Evolutionary conservation across 352 stramenopile genomes (phyloP).

Genomic region (Pythium apleroticum): DNA sequence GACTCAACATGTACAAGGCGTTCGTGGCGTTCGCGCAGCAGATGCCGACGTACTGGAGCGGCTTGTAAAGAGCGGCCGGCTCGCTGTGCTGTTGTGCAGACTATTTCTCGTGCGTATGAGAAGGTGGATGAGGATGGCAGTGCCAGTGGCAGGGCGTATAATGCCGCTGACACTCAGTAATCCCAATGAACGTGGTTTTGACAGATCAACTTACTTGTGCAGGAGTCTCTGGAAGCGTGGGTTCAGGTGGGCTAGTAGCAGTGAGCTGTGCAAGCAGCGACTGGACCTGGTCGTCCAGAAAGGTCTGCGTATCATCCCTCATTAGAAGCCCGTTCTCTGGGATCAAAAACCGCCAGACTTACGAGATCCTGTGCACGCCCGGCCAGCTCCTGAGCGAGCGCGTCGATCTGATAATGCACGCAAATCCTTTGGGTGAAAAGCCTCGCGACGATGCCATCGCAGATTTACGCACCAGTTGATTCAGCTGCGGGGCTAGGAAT

Average conservation of each 20-base stretch:
- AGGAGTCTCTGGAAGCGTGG: no score
- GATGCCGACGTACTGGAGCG: constrained; percentile 21
- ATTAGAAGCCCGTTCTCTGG: not conserved
- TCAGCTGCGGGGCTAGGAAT: constrained; percentile 13
- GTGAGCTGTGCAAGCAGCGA: not conserved
- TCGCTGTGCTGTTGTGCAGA: no score
- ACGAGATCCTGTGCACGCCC: constrained; percentile 30
- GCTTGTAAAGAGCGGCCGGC: constrained; percentile 10
- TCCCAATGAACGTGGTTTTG: not conserved
- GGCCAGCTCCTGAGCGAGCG: constrained; percentile 22
- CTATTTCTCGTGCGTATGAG: not conserved
- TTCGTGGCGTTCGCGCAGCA: constrained; percentile 20
- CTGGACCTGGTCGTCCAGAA: not conserved
- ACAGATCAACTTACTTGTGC: not conserved
- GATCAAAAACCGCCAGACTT: not conserved
- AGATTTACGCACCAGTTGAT: constrained; percentile 4
- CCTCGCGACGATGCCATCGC: no score
- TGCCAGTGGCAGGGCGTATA: not conserved
- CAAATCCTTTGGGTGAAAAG: no score
- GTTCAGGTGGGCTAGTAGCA: not conserved
- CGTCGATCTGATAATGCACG: constrained; percentile 31
- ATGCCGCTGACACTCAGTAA: not conserved
- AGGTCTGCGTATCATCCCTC: not conserved
- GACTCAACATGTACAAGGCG: constrained; percentile 20
- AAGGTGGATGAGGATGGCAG: not conserved